Base-by-base conservation (phyloP, 2,329 filamentous ascomycete genomes). In the Raffaelea albimanens region DNA sequence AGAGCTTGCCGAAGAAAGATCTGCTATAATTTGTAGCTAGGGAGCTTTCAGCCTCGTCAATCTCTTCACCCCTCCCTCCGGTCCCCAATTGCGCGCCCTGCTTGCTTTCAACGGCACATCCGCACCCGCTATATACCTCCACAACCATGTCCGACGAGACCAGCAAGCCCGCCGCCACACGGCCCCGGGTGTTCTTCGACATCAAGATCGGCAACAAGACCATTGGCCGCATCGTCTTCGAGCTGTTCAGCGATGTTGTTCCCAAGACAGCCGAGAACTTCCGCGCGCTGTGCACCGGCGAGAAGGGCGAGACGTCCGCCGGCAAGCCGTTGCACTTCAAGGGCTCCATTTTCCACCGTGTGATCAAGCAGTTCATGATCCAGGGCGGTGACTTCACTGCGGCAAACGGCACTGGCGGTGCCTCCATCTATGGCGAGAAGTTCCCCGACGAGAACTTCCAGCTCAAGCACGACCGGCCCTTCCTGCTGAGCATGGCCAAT, bases 301-400 rank as follows among this genome's bases (percentile, higher is more conserved):
- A 97, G 73, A 96, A 95, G 71, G 91, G 91, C 52, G 58, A 76
- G 21, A 87, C 88, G 56, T 86, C 87, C 63, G 68, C 78, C 25
- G 90, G 89, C 63, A 90, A 90, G 69, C 85, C 84, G 41, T 77
- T 98, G 46, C 85, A 87, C 73, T 98, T 88, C 80, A 96, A 96
- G 75, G 85, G 87, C 57, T 94, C 87, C 52, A 73, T 72, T 58
- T 97, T 98, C 75, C 91, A 98, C 73, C 86, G 91, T 45, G 86
- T 98, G 55, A 98, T 98, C 72, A 96, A 96, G 75, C 80, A 87
- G 60, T 98, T 98, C 70, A 97, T 98, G 91, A 93, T 96, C 61
- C 86, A 96, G 71, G 90, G 93, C 62, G 91, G 93, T 67, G 93
- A 97, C 67, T 98, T 98, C 66, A 98, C 91, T 43, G 83, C 80